A percentile compares a stretch with the other conserved stretches of the same genome.
phyloP scores from a whole-genome alignment of 2,329 filamentous ascomycete species.

The Cladosporium sp. region DNA sequence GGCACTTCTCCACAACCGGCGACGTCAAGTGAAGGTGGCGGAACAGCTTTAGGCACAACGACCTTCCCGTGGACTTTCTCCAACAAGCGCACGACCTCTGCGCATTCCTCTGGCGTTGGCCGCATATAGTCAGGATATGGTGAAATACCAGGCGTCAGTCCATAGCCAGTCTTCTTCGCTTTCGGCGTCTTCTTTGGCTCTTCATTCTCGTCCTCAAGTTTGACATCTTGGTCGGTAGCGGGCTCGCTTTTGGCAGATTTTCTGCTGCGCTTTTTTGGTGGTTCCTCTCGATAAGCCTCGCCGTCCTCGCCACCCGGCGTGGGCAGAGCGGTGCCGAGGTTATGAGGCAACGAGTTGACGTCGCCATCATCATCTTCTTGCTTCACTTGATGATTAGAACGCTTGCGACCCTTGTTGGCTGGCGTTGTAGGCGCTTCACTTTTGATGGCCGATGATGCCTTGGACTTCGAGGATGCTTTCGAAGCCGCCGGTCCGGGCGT shows the following conservation, averaged over 20 bases:
- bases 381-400: slow-evolving; percentile 30
- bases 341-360: slow-evolving; percentile 50
- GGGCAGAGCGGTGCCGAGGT: slow-evolving; percentile 40
- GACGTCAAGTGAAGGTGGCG: slow-evolving; percentile 61
- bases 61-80: slow-evolving; percentile 60
- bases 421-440: slow-evolving; percentile 16
- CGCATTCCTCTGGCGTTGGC: slow-evolving; percentile 63
- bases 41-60: slow-evolving; percentile 58
- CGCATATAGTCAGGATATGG: slow-evolving; percentile 63
- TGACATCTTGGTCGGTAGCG: slow-evolving; percentile 11
- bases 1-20: slow-evolving; percentile 66
- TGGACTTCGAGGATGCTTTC: slow-evolving; percentile 17
- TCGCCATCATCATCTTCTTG: slow-evolving; percentile 30
- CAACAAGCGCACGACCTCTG: slow-evolving; percentile 61
- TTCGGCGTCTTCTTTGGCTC: slow-evolving; percentile 32
- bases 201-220: slow-evolving; percentile 16
- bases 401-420: slow-evolving; percentile 30
- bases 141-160: slow-evolving; percentile 43
- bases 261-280: slow-evolving; percentile 24
- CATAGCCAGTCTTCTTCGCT: slow-evolving; percentile 38
- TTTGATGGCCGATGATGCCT: slow-evolving; percentile 17
- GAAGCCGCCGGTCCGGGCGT: slow-evolving; percentile 31
- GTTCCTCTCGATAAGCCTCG: slow-evolving; percentile 15
- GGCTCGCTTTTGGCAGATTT: slow-evolving; percentile 13
- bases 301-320: slow-evolving; percentile 22